Evolutionary conservation across 352 stramenopile species (phyloP).

Genomic region (Pythium brachiatum): DNA sequence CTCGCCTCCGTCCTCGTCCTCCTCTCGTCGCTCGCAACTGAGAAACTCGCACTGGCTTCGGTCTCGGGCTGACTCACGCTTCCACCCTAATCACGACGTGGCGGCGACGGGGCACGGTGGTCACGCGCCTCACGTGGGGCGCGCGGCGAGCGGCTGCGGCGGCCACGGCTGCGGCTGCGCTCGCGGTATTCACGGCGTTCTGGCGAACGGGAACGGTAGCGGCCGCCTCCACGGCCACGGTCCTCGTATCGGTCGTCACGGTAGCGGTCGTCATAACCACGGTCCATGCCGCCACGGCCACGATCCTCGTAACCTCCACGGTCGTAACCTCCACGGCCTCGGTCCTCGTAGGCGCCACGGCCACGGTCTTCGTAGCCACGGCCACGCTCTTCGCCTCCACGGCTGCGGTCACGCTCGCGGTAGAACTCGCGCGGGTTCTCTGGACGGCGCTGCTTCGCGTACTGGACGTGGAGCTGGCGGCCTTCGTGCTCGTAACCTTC

Average conservation of each 20-base stretch:
- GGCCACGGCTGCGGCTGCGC: constrained; percentile 34
- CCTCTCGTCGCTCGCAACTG: background rate
- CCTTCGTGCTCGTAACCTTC: constrained; percentile 73
- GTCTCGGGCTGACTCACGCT: constrained; percentile 1
- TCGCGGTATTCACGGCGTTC: constrained; percentile 32
- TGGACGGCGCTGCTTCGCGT: constrained; percentile 70
- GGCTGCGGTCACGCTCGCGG: constrained; percentile 27
- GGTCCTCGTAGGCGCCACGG: constrained; percentile 30
- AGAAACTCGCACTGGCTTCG: background rate
- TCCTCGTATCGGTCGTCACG: constrained; percentile 31
- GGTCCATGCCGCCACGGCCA: constrained; percentile 18
- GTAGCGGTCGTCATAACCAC: constrained; percentile 22
- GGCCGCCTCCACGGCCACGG: constrained; percentile 41
- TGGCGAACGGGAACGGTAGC: constrained; percentile 22
- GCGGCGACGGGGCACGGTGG: constrained; percentile 28
- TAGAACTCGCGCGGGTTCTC: constrained; percentile 81
- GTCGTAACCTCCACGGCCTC: constrained; percentile 22
- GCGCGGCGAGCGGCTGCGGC: constrained; percentile 43
- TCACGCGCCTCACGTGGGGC: constrained; percentile 20
- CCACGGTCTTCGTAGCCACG: constrained; percentile 31
- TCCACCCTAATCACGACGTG: constrained; percentile 49
- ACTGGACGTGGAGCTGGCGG: constrained; percentile 70
- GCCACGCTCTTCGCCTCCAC: constrained; percentile 27
- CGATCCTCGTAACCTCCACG: constrained; percentile 27
- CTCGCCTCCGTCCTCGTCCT: background rate